Evolutionary conservation across 2,329 filamentous ascomycete species (phyloP).

Genomic region (Penicillium capsulatum): DNA sequence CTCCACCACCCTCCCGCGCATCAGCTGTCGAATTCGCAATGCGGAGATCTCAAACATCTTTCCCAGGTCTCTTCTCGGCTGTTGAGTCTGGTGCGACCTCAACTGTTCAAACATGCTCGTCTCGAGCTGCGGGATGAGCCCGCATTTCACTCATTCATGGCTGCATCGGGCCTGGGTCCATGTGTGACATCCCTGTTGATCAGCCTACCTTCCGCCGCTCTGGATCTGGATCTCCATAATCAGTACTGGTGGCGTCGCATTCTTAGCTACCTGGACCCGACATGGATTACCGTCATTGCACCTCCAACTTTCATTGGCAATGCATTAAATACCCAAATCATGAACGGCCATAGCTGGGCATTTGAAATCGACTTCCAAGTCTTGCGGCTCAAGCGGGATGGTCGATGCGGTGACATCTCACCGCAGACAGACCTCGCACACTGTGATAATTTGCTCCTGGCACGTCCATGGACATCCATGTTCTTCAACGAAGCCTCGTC

Average conservation of each 20-base stretch:
- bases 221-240: constrained; percentile 40
- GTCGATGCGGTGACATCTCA: constrained; percentile 9
- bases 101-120: constrained; percentile 55
- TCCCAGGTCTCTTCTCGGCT: constrained; percentile 54
- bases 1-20: constrained; percentile 50
- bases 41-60: constrained; percentile 51
- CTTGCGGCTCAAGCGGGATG: constrained; percentile 44
- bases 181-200: constrained; percentile 49
- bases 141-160: constrained; percentile 40
- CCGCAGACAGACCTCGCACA: constrained; percentile 28
- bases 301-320: constrained; percentile 60
- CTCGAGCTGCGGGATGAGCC: constrained; percentile 35
- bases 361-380: constrained; percentile 63
- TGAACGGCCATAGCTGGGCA: constrained; percentile 57
- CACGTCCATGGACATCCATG: constrained; percentile 62
- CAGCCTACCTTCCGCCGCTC: no score
- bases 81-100: constrained; percentile 50
- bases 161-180: constrained; percentile 26
- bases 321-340: constrained; percentile 55
- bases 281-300: constrained; percentile 55
- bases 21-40: constrained; percentile 39
- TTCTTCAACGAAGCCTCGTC: constrained; percentile 72
- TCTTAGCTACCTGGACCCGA: constrained; percentile 52
- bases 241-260: constrained; percentile 54
- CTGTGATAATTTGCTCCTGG: constrained; percentile 48